Base-by-base conservation (phyloP, 2,329 filamentous ascomycete species). In the Diplodia intermedia region DNA sequence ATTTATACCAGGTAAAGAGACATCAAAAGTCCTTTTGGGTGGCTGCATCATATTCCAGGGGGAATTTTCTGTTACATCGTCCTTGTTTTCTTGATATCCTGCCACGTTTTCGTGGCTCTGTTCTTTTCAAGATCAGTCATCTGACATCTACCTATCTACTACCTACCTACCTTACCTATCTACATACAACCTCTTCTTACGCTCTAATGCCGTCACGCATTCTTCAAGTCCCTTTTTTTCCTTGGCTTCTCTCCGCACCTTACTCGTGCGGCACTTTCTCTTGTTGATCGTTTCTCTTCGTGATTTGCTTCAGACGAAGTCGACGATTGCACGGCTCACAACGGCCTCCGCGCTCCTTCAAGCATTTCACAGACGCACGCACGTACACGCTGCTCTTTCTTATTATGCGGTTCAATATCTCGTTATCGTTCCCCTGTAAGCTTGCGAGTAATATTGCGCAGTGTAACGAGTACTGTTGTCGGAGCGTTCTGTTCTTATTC, bases 71-170 rank as follows among this genome's bases (percentile, higher is more conserved):
- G 14, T 26, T 29, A 20, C 5, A 3, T 31, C 29, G 9, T 62
- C 31, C 7, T 38, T 52, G 50, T 23, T 63, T 62, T 49, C 57
- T 62, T 63, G 60, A 63, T 63, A 63, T 63, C 60, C 60, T 63
- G 60, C 43, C 60, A 20, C n/a, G 14, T 18, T 11, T 20, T 33
- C 38, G 18, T 38, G 60, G 60, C 60, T 43, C 47, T 63, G 43
- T 33, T 52, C 36, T 43, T 31, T 43, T 61, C 43, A 52, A 63
- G 60, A 63, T 20, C 33, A 38, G 60, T 65, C 50, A 20, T 55
- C 54, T 36, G 49, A 54, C 62, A 31, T 55, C 50, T 55, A 65
- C 61, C 61, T 29, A 65, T 49, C 61, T 47, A 61, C 23, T 43
- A 60, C 40, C 38, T 61, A 61, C 57, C 38, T 50, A 63, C 31